phyloP scores from a whole-genome alignment of 768 basidiomycete genomes.

The Psilocybe sp. region DNA sequence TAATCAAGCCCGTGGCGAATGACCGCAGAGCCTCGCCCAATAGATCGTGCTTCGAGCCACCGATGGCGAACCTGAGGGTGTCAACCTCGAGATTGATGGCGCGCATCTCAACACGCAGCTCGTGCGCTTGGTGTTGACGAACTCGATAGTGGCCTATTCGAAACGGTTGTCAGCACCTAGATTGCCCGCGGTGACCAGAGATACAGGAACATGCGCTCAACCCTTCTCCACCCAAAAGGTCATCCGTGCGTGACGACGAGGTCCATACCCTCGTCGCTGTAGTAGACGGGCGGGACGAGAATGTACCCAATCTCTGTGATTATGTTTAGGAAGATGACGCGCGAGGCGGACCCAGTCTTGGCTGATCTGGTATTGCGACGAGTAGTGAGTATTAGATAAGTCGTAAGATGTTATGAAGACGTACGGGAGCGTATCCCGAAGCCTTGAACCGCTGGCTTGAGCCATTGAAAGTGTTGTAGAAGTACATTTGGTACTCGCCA shows the following conservation, averaged over 20 bases:
- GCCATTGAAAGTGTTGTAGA: conserved; percentile 74
- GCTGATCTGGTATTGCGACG: conserved; percentile 53
- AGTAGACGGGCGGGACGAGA: conserved; percentile 93
- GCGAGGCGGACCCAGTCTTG: conserved; percentile 82
- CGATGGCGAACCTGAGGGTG: conserved; percentile 1
- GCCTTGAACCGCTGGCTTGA: conserved; percentile 78
- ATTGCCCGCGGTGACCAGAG: not conserved
- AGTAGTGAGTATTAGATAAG: too few relatives aligned
- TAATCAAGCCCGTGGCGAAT: not conserved
- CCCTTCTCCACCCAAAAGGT: conserved; percentile 83
- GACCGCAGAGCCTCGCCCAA: not conserved
- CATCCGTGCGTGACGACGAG: conserved; percentile 92
- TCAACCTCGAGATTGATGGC: conserved; percentile 49
- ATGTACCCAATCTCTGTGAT: conserved; percentile 78
- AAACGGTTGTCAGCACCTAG: not conserved
- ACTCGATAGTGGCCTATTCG: conserved; percentile 58
- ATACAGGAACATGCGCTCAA: conserved; percentile 47
- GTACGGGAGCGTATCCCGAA: conserved; percentile 76
- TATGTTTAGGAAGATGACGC: conserved; percentile 75
- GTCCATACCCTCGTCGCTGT: conserved; percentile 83
- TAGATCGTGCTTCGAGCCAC: conserved; percentile 1
- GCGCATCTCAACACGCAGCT: conserved; percentile 71
- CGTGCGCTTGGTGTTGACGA: conserved; percentile 54
- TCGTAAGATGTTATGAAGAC: too few relatives aligned
- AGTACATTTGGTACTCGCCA: conserved; percentile 69